Base-by-base conservation (phyloP, 1,284 basidiomycete genomes). In the Ustilago nuda region DNA sequence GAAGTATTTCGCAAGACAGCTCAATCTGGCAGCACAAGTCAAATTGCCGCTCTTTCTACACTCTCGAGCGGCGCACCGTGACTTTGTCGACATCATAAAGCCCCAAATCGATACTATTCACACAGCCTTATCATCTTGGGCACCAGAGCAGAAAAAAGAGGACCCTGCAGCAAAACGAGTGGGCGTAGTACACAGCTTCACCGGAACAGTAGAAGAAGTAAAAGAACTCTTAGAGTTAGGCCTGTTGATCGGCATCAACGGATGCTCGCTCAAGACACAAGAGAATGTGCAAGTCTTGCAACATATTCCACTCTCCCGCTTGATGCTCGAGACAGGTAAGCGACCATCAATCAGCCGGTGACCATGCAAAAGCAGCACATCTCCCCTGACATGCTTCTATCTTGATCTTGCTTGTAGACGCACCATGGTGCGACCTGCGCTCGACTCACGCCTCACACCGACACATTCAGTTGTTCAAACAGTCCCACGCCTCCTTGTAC, bases 21-120 rank as follows among this genome's bases (percentile, higher is more conserved):
- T 95, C 4, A 76, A 82, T 2, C 88, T 96, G 6, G 92, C 93
- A 0, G 91, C 91, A 78, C 91, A 91, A 79, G 89, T 91, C 80
- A 88, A 89, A 75, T 88, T 95, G 5, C 94, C 94, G 0, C 85
- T 96, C 7, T 96, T 95, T 86, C 88, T 96, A 4, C 94, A 96
- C 85, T 94, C 92, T 8, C 89, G 94, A 32, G 90, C 92, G 11
- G 79, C 80, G 8, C 81, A 82, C 53, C n/a, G 83, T 0, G 94
- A 95, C 80, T 89, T 93, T 72, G 91, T 93, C 37, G 83, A 86
- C 2, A 92, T 94, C 17, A 88, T 93, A 12, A 51, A 52, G 11
- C 81, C 76, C 0, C 64, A 72, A 23, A 57, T 83, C 0, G 39
- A 54, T 23, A 56, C 48, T 6, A 66, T 68, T n/a, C 62, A 65